Percentiles rank a stretch among this genome's conserved stretches.
phyloP scores from a whole-genome alignment of 257 asterid genomes.

The Apocynum venetum region DNA sequence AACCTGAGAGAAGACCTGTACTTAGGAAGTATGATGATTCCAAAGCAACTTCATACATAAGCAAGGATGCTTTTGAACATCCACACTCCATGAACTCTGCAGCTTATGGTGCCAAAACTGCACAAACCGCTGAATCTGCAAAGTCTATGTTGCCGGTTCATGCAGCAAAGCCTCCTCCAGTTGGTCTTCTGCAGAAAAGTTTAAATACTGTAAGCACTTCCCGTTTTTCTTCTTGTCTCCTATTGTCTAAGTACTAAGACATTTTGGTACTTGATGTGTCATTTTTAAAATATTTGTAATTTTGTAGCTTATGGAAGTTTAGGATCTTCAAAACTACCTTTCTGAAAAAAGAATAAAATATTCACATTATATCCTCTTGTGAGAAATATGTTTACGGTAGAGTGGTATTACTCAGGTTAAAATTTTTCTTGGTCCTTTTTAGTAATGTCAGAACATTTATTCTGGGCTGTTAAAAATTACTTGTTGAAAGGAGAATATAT shows the following conservation, averaged over 20 bases:
- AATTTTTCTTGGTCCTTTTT: neutral
- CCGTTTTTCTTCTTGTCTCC: neutral
- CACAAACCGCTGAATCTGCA: slow-evolving; percentile 50
- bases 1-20: slow-evolving; percentile 39
- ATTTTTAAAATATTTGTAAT: neutral
- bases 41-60: slow-evolving; percentile 41
- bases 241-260: slow-evolving; percentile 1
- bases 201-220: slow-evolving; percentile 50
- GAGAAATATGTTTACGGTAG: neutral
- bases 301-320: neutral
- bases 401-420: neutral
- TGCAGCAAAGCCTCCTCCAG: slow-evolving; percentile 41
- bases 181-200: slow-evolving; percentile 48
- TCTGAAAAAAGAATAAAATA: neutral
- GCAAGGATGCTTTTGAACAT: slow-evolving; percentile 49
- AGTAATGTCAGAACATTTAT: neutral
- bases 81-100: slow-evolving; percentile 50
- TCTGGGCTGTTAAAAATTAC: neutral
- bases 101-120: slow-evolving; percentile 36
- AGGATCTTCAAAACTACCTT: neutral
- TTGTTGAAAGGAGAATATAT: neutral
- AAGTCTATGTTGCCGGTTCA: slow-evolving; percentile 38
- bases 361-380: neutral
- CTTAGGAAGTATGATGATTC: slow-evolving; percentile 49
- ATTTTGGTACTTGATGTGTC: neutral